These are phyloP conservation scores for Plasmodium billcollinsi DNA, from an alignment of 169 alveolate species.

Conservation along the genomic window DNA sequence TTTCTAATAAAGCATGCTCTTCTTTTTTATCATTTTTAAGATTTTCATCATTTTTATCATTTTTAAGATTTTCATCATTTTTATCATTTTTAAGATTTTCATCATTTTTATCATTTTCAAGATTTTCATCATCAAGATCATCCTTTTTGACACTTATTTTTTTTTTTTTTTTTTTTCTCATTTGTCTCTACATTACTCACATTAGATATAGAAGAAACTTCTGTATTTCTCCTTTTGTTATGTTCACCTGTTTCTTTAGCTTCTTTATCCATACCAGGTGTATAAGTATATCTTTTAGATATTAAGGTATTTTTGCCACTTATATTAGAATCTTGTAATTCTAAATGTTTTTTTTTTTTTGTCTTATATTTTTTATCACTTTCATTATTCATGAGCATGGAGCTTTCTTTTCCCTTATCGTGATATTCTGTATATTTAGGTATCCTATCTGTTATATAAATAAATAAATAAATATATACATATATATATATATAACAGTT, in stretches of 20 bases:
- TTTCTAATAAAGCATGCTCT: neutral
- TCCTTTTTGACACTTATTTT: neutral
- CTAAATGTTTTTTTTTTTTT: neutral
- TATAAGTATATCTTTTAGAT: slow-evolving; percentile 6
- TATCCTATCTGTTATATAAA: too few species aligned
- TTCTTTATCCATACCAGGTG: neutral
- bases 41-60: neutral
- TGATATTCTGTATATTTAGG: too few species aligned
- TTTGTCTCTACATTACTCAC: neutral
- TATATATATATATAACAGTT: too few species aligned
- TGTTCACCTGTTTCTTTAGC: neutral
- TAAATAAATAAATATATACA: too few species aligned
- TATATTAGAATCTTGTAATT: neutral
- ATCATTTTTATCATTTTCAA: neutral
- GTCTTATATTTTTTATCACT: neutral
- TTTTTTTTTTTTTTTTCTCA: neutral
- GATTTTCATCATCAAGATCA: neutral
- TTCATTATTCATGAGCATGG: neutral
- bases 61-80: neutral
- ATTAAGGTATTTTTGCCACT: neutral
- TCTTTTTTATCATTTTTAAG: neutral
- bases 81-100: neutral
- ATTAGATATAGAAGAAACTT: neutral
- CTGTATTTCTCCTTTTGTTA: slow-evolving; percentile 52
- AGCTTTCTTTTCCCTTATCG: too few species aligned